Conservation (phyloP, 2,329 filamentous ascomycete species). For the Clonostachys byssicola region DNA sequence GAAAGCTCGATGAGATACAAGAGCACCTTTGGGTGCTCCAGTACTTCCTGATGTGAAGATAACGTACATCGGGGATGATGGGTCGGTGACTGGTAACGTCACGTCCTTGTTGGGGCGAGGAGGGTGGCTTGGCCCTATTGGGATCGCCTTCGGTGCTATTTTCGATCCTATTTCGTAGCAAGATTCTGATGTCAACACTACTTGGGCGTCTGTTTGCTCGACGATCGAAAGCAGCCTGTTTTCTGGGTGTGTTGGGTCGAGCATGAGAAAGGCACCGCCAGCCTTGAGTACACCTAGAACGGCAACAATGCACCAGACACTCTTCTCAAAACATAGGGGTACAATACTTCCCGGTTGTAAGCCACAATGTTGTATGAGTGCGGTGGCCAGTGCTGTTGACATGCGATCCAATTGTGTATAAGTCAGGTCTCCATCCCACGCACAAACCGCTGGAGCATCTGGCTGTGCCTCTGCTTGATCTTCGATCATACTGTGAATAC, state of each 20-base stretch:
- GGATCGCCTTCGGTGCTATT: neutral
- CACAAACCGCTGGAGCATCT: constrained; percentile 12
- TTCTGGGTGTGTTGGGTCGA: constrained; percentile 26
- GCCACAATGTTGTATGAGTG: neutral
- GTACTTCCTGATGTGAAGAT: too few relatives aligned
- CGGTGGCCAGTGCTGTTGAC: constrained; percentile 4
- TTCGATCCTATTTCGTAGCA: neutral
- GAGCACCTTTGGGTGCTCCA: too few relatives aligned
- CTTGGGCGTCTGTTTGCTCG: neutral
- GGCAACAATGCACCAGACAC: constrained; percentile 21
- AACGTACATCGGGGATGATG: constrained; percentile 6
- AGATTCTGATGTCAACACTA: constrained; percentile 1
- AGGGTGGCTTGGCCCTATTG: too few relatives aligned
- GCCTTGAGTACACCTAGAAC: constrained; percentile 26
- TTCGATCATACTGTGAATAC: neutral
- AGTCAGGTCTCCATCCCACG: constrained; percentile 14
- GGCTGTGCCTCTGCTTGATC: constrained; percentile 9
- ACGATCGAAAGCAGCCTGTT: constrained; percentile 1
- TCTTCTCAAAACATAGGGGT: constrained; percentile 29
- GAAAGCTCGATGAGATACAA: too few relatives aligned
- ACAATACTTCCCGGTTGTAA: constrained; percentile 9
- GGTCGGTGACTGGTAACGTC: neutral
- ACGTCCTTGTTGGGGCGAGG: too few relatives aligned
- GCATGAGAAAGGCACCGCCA: constrained; percentile 19
- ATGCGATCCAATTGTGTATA: constrained; percentile 12